phyloP scores from a whole-genome alignment of 2,329 filamentous ascomycete genomes.

The Alternaria incomplexa region DNA sequence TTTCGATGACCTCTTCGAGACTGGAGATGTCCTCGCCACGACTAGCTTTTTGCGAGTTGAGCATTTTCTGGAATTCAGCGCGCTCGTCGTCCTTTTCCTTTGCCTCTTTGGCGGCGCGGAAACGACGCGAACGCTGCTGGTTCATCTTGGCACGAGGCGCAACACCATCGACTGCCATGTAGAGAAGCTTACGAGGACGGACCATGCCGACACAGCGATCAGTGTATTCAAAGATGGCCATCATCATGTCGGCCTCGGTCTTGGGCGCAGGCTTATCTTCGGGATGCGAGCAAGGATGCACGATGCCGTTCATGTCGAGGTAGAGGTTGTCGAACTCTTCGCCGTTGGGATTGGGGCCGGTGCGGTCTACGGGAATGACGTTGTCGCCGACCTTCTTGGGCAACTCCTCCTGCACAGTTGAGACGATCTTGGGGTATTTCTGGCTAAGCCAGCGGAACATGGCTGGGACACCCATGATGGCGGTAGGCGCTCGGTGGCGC shows the following conservation, averaged over 20 bases:
- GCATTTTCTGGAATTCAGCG: conserved; percentile 81
- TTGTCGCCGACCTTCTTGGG: conserved; percentile 83
- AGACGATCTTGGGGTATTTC: conserved; percentile 98
- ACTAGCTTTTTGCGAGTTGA: conserved; percentile 73
- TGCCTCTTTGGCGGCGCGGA: conserved; percentile 91
- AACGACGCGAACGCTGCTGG: conserved; percentile 94
- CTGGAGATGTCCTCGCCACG: conserved; percentile 61
- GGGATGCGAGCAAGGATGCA: conserved; percentile 97
- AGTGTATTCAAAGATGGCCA: conserved; percentile 98
- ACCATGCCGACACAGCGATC: conserved; percentile 99
- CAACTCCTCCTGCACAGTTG: conserved; percentile 84
- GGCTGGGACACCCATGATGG: conserved; percentile 87
- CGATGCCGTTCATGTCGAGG: conserved; percentile 99
- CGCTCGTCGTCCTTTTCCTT: conserved; percentile 93
- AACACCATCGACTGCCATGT: conserved; percentile 98
- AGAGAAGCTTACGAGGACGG: conserved; percentile 89
- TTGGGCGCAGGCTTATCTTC: conserved; percentile 90
- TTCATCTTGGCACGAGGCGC: conserved; percentile 99
- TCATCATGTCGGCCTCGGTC: conserved; percentile 99
- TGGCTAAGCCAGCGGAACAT: conserved; percentile 95
- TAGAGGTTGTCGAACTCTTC: conserved; percentile 99
- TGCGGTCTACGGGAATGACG: conserved; percentile 83
- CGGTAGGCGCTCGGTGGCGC: conserved; percentile 27
- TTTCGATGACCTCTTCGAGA: conserved; percentile 72
- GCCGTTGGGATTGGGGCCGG: conserved; percentile 88